Percentiles rank a stretch among this genome's conserved stretches.
phyloP scores from a whole-genome alignment of 306 rosid genomes.

The Cucumis melo region DNA sequence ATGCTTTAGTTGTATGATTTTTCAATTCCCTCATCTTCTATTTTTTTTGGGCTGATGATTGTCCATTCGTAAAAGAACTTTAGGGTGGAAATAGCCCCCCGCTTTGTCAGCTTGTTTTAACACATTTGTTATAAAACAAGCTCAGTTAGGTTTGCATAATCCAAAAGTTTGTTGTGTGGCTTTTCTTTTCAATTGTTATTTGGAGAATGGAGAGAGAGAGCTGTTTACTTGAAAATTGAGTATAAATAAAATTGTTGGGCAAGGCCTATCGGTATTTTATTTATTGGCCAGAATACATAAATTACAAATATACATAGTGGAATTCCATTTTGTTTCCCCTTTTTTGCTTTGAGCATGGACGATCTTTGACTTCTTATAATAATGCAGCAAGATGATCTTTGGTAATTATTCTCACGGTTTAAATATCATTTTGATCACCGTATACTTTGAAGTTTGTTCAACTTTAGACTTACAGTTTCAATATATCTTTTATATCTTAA shows the following conservation, averaged over 20 bases:
- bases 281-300: background rate
- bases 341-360: background rate
- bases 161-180: background rate
- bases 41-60: background rate
- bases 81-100: no score
- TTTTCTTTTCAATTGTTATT: background rate
- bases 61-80: no score
- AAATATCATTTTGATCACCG: no score
- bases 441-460: no score
- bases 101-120: no score
- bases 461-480: no score
- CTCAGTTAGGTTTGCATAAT: background rate
- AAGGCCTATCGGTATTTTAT: background rate
- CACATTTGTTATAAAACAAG: no score
- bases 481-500: no score
- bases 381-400: background rate
- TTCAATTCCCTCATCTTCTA: background rate
- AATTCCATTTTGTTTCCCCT: background rate
- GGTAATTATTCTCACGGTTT: background rate
- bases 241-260: no score
- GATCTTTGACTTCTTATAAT: no score
- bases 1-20: constrained; percentile 75
- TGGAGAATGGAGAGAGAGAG: background rate
- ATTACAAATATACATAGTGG: background rate
- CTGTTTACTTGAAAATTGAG: background rate